A percentile compares a stretch with the other conserved stretches of the same genome.
Evolutionary conservation across 2,329 filamentous ascomycete genomes (phyloP).

Genomic region (Didymella segeticola): DNA sequence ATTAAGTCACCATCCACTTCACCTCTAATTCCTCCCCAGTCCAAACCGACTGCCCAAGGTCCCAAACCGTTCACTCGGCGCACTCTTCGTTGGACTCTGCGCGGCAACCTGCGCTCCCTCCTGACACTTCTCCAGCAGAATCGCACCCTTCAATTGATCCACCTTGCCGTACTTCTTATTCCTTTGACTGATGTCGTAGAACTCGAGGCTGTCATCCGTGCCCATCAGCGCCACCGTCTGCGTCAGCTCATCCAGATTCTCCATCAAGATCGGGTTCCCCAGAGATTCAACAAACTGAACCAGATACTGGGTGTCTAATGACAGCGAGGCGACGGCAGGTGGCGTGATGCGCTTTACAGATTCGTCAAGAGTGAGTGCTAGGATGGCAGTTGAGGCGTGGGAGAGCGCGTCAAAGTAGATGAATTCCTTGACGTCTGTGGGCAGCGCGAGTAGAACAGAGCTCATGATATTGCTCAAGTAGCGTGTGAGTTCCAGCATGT

Average conservation of each 20-base stretch:
- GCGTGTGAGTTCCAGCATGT: constrained; percentile 92
- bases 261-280: constrained; percentile 84
- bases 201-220: constrained; percentile 90
- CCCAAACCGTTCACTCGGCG: constrained; percentile 42
- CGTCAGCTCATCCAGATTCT: constrained; percentile 89
- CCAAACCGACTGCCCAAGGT: constrained; percentile 46
- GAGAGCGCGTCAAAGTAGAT: constrained; percentile 97
- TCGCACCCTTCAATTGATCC: constrained; percentile 85
- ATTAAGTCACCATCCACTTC: constrained; percentile 1
- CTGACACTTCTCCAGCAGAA: constrained; percentile 79
- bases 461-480: constrained; percentile 98
- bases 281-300: constrained; percentile 85
- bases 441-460: constrained; percentile 89
- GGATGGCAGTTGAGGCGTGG: constrained; percentile 85
- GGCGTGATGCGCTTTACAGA: constrained; percentile 87
- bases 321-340: constrained; percentile 80
- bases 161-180: constrained; percentile 96
- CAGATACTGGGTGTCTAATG: constrained; percentile 83
- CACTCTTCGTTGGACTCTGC: constrained; percentile 41
- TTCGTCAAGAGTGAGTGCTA: constrained; percentile 77
- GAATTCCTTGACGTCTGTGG: constrained; percentile 93
- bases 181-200: constrained; percentile 87
- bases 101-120: constrained; percentile 45
- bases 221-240: constrained; percentile 91
- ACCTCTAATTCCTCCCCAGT: constrained; percentile 21